A percentile compares a stretch with the other conserved stretches of the same genome.
Evolutionary conservation across 768 basidiomycete genomes (phyloP).

Genomic region (Rhizopogon rudus): DNA sequence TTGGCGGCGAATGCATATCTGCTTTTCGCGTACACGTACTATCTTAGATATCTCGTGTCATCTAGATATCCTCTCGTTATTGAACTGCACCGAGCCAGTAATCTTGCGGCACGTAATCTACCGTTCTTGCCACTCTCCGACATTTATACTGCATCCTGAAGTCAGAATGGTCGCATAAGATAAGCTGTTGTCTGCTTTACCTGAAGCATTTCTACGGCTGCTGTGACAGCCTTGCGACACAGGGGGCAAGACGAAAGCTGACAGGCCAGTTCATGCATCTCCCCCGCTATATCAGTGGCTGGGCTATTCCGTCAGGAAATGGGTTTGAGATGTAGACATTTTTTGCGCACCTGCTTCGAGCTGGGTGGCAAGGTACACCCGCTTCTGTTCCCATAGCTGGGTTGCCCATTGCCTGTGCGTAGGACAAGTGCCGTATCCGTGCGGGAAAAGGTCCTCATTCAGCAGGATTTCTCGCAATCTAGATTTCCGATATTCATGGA

Average conservation of each 20-base stretch:
- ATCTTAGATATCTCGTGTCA: neutral
- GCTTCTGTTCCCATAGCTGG: slow-evolving; percentile 47
- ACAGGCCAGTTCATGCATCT: slow-evolving; percentile 54
- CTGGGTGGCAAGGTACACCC: slow-evolving; percentile 37
- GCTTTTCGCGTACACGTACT: neutral
- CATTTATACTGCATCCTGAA: slow-evolving; percentile 54
- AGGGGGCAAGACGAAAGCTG: slow-evolving; percentile 42
- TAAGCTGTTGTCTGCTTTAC: slow-evolving; percentile 31
- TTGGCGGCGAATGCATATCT: neutral
- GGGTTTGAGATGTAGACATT: neutral
- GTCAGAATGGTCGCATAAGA: slow-evolving; percentile 1
- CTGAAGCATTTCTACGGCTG: slow-evolving; percentile 65
- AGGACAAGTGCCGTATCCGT: slow-evolving; percentile 64
- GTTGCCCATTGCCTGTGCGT: slow-evolving; percentile 42
- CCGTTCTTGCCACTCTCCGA: slow-evolving; percentile 43
- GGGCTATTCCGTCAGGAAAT: slow-evolving; percentile 5
- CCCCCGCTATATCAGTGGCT: slow-evolving; percentile 65
- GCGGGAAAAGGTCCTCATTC: slow-evolving; percentile 64
- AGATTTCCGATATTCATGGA: slow-evolving; percentile 55
- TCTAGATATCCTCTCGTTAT: slow-evolving; percentile 17
- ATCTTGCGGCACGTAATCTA: slow-evolving; percentile 38
- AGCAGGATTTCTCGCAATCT: slow-evolving; percentile 47
- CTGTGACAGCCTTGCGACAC: slow-evolving; percentile 57
- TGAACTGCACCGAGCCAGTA: slow-evolving; percentile 1
- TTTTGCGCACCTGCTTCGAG: slow-evolving; percentile 47